phyloP scores from a whole-genome alignment of 2,329 filamentous ascomycete genomes.

The Diaporthe sp. region DNA sequence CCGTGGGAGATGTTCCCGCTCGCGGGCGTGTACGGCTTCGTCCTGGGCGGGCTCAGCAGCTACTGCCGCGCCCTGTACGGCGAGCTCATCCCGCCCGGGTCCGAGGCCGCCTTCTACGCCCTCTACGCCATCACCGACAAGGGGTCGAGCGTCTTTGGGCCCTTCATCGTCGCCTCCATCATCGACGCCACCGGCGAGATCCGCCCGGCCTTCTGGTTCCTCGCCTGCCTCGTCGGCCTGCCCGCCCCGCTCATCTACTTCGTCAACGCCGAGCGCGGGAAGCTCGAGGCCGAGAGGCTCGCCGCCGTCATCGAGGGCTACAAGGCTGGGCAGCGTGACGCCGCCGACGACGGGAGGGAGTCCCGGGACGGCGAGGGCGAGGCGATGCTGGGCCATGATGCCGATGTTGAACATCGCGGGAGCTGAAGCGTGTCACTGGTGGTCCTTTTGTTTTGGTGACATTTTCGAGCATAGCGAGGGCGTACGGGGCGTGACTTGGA shows the following conservation, averaged over 20 bases:
- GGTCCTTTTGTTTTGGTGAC: background rate
- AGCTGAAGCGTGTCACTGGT: background rate
- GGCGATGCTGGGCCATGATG: constrained; percentile 42
- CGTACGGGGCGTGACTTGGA: constrained; percentile 1
- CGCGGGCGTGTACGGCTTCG: constrained; percentile 91
- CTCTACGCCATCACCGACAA: constrained; percentile 99
- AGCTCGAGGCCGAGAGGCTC: constrained; percentile 75
- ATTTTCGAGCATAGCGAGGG: constrained; percentile 21
- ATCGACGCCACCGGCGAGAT: constrained; percentile 88
- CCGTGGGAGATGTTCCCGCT: constrained; percentile 98
- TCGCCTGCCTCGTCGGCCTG: constrained; percentile 85
- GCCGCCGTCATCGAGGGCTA: constrained; percentile 72
- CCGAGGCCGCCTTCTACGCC: constrained; percentile 95
- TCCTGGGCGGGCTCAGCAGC: constrained; percentile 90
- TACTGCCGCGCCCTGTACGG: constrained; percentile 95
- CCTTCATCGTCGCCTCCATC: constrained; percentile 92
- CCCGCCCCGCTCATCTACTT: constrained; percentile 88
- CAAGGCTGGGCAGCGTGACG: constrained; percentile 47
- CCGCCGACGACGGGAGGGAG: background rate
- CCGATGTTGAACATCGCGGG: background rate
- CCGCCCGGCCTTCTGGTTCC: constrained; percentile 90
- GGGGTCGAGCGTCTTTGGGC: constrained; percentile 92
- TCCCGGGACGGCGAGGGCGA: constrained; percentile 30
- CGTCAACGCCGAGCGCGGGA: constrained; percentile 86
- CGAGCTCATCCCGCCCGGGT: constrained; percentile 93